Percentiles rank a stretch among this genome's conserved stretches.
Conservation (phyloP, 1,284 basidiomycete genomes). For the Nidula niveotomentosa region DNA sequence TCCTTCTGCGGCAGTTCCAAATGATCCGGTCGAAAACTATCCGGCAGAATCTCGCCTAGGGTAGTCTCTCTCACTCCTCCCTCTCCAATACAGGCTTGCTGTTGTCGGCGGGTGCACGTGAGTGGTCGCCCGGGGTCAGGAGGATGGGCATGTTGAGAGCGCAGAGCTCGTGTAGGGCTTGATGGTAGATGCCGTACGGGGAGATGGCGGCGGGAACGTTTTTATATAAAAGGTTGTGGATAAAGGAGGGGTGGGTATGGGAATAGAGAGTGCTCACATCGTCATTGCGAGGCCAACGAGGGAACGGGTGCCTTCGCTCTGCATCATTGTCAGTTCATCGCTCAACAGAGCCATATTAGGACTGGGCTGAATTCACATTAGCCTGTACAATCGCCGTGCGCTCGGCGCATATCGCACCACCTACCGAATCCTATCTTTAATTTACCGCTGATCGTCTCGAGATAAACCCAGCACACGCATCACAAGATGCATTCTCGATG, state of each 20-base stretch:
- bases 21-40: slow-evolving; percentile 88
- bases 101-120: slow-evolving; percentile 30
- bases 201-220: slow-evolving; percentile 69
- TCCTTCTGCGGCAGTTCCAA: slow-evolving; percentile 48
- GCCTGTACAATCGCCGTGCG: slow-evolving; percentile 87
- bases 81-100: slow-evolving; percentile 31
- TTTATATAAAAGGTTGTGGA: slow-evolving; percentile 13
- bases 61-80: slow-evolving; percentile 63
- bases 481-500: slow-evolving; percentile 90
- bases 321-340: slow-evolving; percentile 13
- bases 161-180: slow-evolving; percentile 91
- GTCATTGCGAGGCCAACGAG: slow-evolving; percentile 77
- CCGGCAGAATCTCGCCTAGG: slow-evolving; percentile 76
- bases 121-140: slow-evolving; percentile 74
- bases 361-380: slow-evolving; percentile 53
- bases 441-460: too few relatives aligned
- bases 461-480: slow-evolving; percentile 20
- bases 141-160: slow-evolving; percentile 73
- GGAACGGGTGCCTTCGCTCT: slow-evolving; percentile 77
- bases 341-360: background rate
- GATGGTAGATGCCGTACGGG: slow-evolving; percentile 91
- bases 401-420: slow-evolving; percentile 85
- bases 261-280: slow-evolving; percentile 42
- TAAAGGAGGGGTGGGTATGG: background rate
- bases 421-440: slow-evolving; percentile 28